Conservation (phyloP, 2,329 filamentous ascomycete species). For the Calonectria pteridis region DNA sequence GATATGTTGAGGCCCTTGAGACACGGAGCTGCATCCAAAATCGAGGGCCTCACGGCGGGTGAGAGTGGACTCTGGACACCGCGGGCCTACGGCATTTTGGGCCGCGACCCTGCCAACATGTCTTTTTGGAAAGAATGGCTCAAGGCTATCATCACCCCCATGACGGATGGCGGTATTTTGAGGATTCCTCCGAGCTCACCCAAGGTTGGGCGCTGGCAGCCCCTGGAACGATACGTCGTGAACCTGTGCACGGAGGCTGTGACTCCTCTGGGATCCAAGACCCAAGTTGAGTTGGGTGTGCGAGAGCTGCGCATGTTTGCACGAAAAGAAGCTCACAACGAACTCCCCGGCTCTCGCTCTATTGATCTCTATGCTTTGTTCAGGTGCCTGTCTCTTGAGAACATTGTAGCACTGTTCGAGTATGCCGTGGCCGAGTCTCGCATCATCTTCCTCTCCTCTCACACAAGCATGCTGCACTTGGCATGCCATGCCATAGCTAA, state of each 20-base stretch:
- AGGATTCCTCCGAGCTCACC: constrained; percentile 91
- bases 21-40: constrained; percentile 95
- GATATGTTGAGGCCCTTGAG: constrained; percentile 93
- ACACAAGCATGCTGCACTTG: constrained; percentile 95
- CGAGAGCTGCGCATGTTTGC: constrained; percentile 93
- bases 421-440: constrained; percentile 93
- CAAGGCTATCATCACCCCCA: constrained; percentile 91
- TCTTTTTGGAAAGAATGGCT: constrained; percentile 99
- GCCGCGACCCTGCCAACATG: constrained; percentile 84
- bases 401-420: constrained; percentile 93
- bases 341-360: constrained; percentile 90
- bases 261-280: constrained; percentile 92
- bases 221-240: constrained; percentile 94
- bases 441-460: constrained; percentile 95
- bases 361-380: constrained; percentile 95
- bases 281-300: constrained; percentile 92
- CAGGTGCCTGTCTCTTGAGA: constrained; percentile 88
- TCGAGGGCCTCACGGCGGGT: constrained; percentile 94
- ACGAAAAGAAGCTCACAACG: constrained; percentile 91
- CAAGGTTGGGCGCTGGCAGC: constrained; percentile 93
- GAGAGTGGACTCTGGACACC: constrained; percentile 98
- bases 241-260: constrained; percentile 97
- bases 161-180: constrained; percentile 88
- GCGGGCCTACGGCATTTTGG: constrained; percentile 91
- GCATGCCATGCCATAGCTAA: constrained; percentile 89